These are phyloP conservation scores for Cercospora citrullina DNA, from an alignment of 2,329 filamentous ascomycete genomes.

Conservation along the genomic window DNA sequence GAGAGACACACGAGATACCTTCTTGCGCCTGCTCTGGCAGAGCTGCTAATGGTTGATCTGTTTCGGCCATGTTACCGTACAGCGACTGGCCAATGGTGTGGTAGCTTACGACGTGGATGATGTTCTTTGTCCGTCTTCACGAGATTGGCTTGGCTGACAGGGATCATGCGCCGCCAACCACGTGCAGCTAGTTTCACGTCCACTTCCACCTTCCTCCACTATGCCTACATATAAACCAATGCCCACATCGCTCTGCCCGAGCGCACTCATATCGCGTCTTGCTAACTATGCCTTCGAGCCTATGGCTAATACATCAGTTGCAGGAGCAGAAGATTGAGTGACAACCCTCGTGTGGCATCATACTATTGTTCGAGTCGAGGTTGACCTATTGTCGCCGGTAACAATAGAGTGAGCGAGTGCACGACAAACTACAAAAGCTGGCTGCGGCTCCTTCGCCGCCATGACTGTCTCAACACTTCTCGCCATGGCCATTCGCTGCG, in stretches of 20 bases:
- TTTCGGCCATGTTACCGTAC: conserved; percentile 17
- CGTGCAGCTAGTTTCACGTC: not conserved
- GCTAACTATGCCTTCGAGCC: not conserved
- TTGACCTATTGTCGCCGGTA: conserved; percentile 8
- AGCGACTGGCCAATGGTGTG: not conserved
- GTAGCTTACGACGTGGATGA: not conserved
- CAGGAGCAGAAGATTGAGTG: not conserved
- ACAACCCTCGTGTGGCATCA: not conserved
- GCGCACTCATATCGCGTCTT: not conserved
- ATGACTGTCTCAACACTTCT: conserved; percentile 41
- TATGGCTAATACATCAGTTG: not conserved
- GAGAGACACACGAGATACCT: conserved; percentile 21
- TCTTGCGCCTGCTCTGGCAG: conserved; percentile 35
- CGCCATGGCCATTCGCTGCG: conserved; percentile 43
- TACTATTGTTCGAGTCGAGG: not conserved
- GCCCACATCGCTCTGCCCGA: not conserved
- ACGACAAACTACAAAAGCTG: conserved; percentile 4
- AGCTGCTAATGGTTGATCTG: conserved; percentile 13
- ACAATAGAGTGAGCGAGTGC: conserved; percentile 10
- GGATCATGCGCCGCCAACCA: conserved; percentile 3
- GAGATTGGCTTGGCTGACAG: conserved; percentile 1
- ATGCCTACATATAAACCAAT: not conserved
- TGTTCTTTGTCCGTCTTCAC: conserved; percentile 2
- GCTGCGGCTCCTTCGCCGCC: not conserved
- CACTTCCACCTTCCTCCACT: not conserved